phyloP scores from a whole-genome alignment of 306 rosid genomes.

The Arachis stenosperma region DNA sequence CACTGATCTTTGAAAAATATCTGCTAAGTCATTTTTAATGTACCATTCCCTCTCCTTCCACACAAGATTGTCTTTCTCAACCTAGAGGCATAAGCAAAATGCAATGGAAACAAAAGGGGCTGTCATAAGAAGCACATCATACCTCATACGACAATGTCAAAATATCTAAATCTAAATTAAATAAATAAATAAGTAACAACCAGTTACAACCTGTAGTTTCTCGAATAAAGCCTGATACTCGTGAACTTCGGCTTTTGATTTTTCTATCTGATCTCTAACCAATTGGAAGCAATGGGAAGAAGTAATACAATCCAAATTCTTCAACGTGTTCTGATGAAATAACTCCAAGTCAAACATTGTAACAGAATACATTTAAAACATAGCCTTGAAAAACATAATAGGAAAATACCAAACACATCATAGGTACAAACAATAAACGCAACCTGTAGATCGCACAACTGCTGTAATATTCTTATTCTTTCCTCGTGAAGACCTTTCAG shows the following conservation, averaged over 20 bases:
- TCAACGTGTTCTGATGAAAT: constrained; percentile 69
- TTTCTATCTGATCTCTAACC: constrained; percentile 79
- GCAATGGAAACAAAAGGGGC: not conserved
- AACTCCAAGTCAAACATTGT: constrained; percentile 37
- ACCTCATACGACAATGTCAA: constrained; percentile 28
- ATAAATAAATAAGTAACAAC: constrained; percentile 57
- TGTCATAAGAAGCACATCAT: constrained; percentile 44
- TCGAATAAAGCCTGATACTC: constrained; percentile 71
- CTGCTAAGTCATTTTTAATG: constrained; percentile 77
- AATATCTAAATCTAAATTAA: constrained; percentile 43
- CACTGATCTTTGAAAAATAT: constrained; percentile 70
- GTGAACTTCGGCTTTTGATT: constrained; percentile 66
- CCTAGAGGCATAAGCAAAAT: constrained; percentile 54
- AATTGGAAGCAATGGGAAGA: constrained; percentile 70
- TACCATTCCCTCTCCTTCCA: constrained; percentile 91
- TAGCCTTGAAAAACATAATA: constrained; percentile 3
- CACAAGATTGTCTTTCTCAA: constrained; percentile 85
- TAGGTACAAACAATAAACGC: constrained; percentile 33
- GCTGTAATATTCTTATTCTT: constrained; percentile 72
- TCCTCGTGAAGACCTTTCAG: constrained; percentile 79
- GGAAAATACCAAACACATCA: not conserved
- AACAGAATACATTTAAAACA: constrained; percentile 14
- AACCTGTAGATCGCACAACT: constrained; percentile 80
- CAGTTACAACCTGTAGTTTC: constrained; percentile 98
- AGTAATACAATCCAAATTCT: constrained; percentile 71